A percentile compares a stretch with the other conserved stretches of the same genome.
These are phyloP conservation scores for Myriosclerotinia scirpicola DNA, from an alignment of 2,329 filamentous ascomycete genomes.

Conservation along the genomic window DNA sequence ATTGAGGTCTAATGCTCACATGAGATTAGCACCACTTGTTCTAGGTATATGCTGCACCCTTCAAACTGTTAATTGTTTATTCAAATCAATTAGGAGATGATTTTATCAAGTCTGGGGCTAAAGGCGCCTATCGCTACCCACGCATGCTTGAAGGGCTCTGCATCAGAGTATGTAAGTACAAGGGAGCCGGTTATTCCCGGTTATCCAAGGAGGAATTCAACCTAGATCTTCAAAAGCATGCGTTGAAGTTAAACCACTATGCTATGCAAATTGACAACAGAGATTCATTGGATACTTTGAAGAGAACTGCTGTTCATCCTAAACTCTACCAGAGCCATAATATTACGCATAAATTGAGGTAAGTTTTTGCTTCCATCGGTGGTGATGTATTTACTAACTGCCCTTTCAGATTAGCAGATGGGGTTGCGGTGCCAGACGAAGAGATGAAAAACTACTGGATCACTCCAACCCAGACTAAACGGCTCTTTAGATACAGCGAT, in stretches of 20 bases:
- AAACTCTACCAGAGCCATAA: background rate
- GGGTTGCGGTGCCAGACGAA: background rate
- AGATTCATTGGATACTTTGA: background rate
- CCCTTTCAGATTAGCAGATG: background rate
- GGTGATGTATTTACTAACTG: background rate
- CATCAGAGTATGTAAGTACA: slow-evolving; percentile 16
- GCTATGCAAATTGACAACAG: background rate
- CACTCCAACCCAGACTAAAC: background rate
- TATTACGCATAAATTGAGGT: slow-evolving; percentile 14
- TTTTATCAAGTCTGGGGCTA: background rate
- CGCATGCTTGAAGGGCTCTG: slow-evolving; percentile 7
- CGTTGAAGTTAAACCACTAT: background rate
- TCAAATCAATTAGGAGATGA: background rate
- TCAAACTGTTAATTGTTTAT: background rate
- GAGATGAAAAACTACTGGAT: background rate
- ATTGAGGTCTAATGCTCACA: background rate
- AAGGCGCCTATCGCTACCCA: background rate
- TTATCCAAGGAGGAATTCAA: background rate
- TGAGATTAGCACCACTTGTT: background rate
- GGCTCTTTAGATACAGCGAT: background rate
- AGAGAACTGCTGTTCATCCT: background rate
- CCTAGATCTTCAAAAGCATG: background rate
- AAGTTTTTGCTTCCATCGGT: background rate
- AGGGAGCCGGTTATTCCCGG: background rate
- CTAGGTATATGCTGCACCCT: background rate